These are phyloP conservation scores for Aegilops tauschii DNA, from an alignment of 176 grass and related monocot species.

Conservation along the genomic window DNA sequence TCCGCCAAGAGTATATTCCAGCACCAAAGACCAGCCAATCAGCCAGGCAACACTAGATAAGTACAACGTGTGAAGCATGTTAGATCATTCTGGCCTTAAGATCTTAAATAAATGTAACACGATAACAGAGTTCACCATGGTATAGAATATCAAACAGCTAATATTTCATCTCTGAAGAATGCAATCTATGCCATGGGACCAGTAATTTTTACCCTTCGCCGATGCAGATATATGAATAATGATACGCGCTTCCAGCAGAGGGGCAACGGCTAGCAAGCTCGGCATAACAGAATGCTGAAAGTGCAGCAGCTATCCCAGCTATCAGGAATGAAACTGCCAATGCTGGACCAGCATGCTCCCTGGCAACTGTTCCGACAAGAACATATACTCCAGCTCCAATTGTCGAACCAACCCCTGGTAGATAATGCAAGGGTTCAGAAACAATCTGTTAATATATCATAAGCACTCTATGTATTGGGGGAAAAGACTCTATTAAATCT, in stretches of 20 bases:
- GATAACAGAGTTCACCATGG: neutral
- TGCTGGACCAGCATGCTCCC: conserved; percentile 73
- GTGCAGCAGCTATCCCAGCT: conserved; percentile 78
- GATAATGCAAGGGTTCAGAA: neutral
- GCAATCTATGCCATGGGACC: conserved; percentile 3
- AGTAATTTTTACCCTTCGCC: conserved; percentile 71
- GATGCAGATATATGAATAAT: conserved; percentile 82
- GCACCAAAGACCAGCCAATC: conserved; percentile 93
- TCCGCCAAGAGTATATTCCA: conserved; percentile 96
- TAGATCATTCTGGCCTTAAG: conserved; percentile 17
- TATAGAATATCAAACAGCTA: neutral
- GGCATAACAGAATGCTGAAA: conserved; percentile 89
- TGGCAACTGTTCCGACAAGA: conserved; percentile 76
- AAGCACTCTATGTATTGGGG: neutral
- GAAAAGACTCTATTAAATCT: neutral
- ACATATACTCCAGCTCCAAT: conserved; percentile 87
- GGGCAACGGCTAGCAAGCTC: conserved; percentile 84
- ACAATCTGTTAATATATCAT: neutral
- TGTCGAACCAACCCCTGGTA: conserved; percentile 70
- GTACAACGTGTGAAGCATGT: conserved; percentile 8
- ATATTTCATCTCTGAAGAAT: conserved; percentile 11
- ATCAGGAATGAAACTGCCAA: conserved; percentile 77
- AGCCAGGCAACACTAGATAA: conserved; percentile 87
- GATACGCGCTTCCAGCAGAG: conserved; percentile 81
- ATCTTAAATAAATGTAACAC: neutral